phyloP scores from a whole-genome alignment of 73 alveolate genomes.

The Blepharisma japonicum region DNA sequence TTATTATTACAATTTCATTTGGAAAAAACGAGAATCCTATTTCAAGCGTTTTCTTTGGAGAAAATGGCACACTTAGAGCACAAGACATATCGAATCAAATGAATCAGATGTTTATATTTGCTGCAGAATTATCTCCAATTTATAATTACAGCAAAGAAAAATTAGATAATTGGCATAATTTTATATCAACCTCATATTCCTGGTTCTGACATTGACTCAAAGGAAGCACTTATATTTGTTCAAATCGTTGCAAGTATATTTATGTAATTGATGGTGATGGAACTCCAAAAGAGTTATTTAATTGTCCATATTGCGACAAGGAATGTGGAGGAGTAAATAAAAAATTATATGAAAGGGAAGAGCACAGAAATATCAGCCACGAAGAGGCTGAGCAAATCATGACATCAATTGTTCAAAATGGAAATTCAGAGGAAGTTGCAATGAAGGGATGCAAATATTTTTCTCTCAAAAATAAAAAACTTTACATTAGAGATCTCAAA shows the following conservation, averaged over 20 bases:
- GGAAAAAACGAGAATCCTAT: neutral
- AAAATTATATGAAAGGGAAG: neutral
- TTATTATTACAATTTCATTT: neutral
- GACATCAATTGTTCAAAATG: no score
- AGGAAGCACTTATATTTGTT: slow-evolving; percentile 22
- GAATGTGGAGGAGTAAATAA: neutral
- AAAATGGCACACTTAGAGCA: no score
- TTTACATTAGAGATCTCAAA: no score
- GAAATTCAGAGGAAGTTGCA: neutral
- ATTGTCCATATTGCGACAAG: slow-evolving; percentile 13
- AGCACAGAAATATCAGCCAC: slow-evolving; percentile 6
- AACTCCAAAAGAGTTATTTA: neutral
- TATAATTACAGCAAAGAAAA: neutral
- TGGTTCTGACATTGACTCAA: neutral
- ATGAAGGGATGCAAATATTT: neutral
- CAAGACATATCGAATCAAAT: no score
- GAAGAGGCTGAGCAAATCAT: neutral
- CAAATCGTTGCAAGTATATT: neutral
- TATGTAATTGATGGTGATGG: neutral
- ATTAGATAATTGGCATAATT: neutral
- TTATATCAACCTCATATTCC: neutral
- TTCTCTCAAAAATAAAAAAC: neutral
- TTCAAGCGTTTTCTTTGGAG: neutral
- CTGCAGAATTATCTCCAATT: neutral
- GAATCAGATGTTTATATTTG: neutral